Evolutionary conservation across 176 grass and related monocot species (phyloP).

Genomic region (Tillandsia leiboldiana): DNA sequence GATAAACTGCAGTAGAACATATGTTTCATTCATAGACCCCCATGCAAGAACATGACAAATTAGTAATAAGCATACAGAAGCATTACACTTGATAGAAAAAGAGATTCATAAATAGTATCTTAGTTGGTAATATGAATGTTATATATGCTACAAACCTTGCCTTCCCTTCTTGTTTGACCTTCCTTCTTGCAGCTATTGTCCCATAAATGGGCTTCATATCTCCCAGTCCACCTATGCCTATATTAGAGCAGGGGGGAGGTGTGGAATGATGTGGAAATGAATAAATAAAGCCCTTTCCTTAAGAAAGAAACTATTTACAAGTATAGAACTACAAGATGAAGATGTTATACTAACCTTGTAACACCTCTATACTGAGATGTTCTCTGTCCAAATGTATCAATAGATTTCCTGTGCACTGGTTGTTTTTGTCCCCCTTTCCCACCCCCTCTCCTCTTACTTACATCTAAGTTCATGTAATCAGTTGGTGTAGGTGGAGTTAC

Average conservation of each 20-base stretch:
- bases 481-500: constrained; percentile 1
- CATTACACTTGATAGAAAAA: neutral
- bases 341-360: constrained; percentile 45
- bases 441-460: constrained; percentile 59
- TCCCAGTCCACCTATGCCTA: constrained; percentile 99
- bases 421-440: constrained; percentile 46
- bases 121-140: neutral
- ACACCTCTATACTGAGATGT: constrained; percentile 96
- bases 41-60: neutral
- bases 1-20: constrained; percentile 64
- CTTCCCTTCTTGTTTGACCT: constrained; percentile 90
- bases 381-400: constrained; percentile 96
- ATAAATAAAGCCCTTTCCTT: too few relatives aligned
- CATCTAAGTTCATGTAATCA: constrained; percentile 42
- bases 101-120: neutral
- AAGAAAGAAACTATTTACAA: too few relatives aligned
- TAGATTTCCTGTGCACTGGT: constrained; percentile 89
- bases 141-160: constrained; percentile 45
- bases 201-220: constrained; percentile 99
- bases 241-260: constrained; percentile 1
- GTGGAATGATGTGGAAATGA: too few relatives aligned
- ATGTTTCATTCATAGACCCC: constrained; percentile 3
- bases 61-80: neutral
- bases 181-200: constrained; percentile 98
- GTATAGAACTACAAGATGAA: neutral